Evolutionary conservation across 139 green algal genomes (phyloP).

Genomic region (Axilococcus clingmanii): DNA sequence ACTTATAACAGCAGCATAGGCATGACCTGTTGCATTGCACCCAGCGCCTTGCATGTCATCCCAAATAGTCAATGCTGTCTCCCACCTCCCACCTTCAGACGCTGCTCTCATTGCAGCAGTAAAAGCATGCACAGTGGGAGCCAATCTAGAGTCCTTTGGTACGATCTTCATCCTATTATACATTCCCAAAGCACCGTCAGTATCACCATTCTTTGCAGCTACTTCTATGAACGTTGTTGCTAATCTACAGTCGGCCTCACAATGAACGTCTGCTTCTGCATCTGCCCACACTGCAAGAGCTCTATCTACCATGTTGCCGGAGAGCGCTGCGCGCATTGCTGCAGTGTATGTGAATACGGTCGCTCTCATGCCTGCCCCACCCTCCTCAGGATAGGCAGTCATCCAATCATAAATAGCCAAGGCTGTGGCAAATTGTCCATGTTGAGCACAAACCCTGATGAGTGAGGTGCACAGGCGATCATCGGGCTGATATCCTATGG

Average conservation of each 20-base stretch:
- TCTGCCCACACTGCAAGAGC: conserved; percentile 53
- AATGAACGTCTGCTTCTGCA: conserved; percentile 26
- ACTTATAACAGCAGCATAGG: conserved; percentile 71
- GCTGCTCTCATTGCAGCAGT: conserved; percentile 79
- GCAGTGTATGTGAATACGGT: conserved; percentile 82
- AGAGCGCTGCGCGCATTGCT: conserved; percentile 71
- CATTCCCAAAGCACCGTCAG: conserved; percentile 53
- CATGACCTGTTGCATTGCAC: conserved; percentile 53
- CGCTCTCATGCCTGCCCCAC: conserved; percentile 52
- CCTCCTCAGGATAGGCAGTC: conserved; percentile 25
- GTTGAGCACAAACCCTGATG: conserved; percentile 66
- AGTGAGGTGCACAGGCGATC: conserved; percentile 78
- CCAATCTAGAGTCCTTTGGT: conserved; percentile 31
- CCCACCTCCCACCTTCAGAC: conserved; percentile 56
- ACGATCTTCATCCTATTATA: conserved; percentile 54
- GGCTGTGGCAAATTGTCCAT: conserved; percentile 54
- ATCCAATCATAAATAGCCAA: conserved; percentile 84
- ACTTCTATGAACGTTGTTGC: conserved; percentile 74
- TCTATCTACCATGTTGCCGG: conserved; percentile 46
- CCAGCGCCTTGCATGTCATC: conserved; percentile 56
- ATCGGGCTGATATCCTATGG: conserved; percentile 53
- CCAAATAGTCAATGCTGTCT: conserved; percentile 65
- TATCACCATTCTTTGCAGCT: conserved; percentile 52
- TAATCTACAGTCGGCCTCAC: conserved; percentile 65
- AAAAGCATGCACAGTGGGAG: conserved; percentile 67